Percentiles rank a stretch among this genome's conserved stretches.
These are phyloP conservation scores for Graphilbum sp. DNA, from an alignment of 2,329 filamentous ascomycete genomes.

Conservation along the genomic window DNA sequence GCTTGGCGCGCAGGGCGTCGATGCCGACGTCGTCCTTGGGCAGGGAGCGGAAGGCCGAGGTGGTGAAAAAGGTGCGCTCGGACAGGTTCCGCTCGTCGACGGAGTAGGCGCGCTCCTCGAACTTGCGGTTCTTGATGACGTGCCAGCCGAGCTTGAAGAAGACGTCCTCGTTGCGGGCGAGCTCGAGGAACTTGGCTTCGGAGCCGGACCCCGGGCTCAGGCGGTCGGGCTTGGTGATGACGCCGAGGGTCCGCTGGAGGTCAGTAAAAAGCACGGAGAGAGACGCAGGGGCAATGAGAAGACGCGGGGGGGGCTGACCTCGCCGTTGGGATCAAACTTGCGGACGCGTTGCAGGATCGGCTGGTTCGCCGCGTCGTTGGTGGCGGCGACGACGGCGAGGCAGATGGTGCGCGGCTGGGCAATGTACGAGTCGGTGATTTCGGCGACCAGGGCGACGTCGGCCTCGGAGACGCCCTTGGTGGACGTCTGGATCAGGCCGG, in stretches of 20 bases:
- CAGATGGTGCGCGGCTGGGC: conserved; percentile 29
- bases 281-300: too few relatives aligned
- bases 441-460: conserved; percentile 27
- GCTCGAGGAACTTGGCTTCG: too few relatives aligned
- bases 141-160: too few relatives aligned
- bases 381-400: conserved; percentile 25
- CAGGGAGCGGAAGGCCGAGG: not conserved
- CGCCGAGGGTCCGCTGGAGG: conserved; percentile 25
- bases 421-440: conserved; percentile 32
- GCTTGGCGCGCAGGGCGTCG: conserved; percentile 6
- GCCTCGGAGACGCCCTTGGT: conserved; percentile 20
- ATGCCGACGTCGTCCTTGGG: conserved; percentile 4
- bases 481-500: conserved; percentile 30
- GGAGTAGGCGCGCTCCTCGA: too few relatives aligned
- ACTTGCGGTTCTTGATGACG: too few relatives aligned
- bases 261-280: too few relatives aligned
- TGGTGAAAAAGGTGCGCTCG: not conserved
- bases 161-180: not conserved
- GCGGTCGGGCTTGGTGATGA: conserved; percentile 43
- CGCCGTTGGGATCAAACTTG: conserved; percentile 22
- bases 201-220: not conserved
- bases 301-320: too few relatives aligned
- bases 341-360: conserved; percentile 21
- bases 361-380: conserved; percentile 22
- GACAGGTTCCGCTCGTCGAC: too few relatives aligned